phyloP scores from a whole-genome alignment of 495 filamentous ascomycete species.

The Penicillium cosmopolitanum region DNA sequence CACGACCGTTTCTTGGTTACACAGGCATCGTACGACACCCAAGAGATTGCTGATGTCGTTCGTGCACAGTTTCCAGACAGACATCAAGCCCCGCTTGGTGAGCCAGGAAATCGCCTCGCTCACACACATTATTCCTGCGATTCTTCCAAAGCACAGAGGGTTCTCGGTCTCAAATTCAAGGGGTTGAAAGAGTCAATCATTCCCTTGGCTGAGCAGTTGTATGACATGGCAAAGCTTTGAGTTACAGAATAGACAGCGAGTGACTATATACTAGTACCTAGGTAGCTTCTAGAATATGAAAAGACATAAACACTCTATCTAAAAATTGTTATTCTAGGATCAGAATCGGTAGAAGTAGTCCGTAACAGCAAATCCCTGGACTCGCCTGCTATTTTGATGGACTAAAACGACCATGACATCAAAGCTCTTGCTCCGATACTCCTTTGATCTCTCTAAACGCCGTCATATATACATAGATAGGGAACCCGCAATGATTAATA shows the following conservation, averaged over 20 bases:
- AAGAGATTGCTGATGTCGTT: constrained; percentile 39
- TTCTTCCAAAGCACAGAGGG: constrained; percentile 22
- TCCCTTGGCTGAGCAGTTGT: constrained; percentile 29
- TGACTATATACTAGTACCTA: background rate
- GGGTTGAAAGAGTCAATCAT: constrained; percentile 24
- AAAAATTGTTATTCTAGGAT: background rate
- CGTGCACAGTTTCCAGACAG: constrained; percentile 27
- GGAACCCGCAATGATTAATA: too few species aligned
- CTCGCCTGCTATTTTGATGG: too few species aligned
- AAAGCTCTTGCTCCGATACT: too few species aligned
- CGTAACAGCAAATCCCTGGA: too few species aligned
- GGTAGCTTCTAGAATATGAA: background rate
- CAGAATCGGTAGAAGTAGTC: too few species aligned
- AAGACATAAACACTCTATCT: background rate
- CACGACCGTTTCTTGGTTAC: constrained; percentile 43
- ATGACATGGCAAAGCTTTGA: constrained; percentile 17
- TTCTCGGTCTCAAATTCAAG: constrained; percentile 24
- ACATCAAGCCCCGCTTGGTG: constrained; percentile 24
- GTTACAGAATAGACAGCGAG: background rate
- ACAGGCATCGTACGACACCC: constrained; percentile 32
- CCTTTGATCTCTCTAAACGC: too few species aligned
- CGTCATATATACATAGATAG: too few species aligned
- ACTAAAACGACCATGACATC: too few species aligned
- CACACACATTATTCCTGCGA: constrained; percentile 34
- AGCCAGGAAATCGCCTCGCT: constrained; percentile 28